A percentile compares a stretch with the other conserved stretches of the same genome.
Conservation (phyloP, 1,139 yeast species). For the Citeromyces siamensis region DNA sequence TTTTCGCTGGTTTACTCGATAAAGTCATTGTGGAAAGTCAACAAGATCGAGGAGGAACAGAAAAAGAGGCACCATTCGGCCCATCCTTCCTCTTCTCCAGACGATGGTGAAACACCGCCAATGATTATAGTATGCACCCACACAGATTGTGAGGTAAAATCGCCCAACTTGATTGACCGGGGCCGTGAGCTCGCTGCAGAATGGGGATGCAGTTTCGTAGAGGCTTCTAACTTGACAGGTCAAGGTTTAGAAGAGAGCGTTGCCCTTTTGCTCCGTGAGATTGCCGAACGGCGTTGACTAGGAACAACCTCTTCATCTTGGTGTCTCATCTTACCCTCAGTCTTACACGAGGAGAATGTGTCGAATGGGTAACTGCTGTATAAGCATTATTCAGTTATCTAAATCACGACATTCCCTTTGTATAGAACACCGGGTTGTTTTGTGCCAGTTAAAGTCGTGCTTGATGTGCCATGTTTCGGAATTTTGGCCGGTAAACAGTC, state of each 20-base stretch:
- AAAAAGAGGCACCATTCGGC: conserved; percentile 7
- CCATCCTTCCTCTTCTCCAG: background rate
- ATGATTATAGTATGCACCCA: conserved; percentile 58
- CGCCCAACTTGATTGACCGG: conserved; percentile 41
- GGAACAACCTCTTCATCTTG: conserved; percentile 4
- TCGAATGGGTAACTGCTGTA: too few species aligned
- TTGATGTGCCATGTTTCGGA: too few species aligned
- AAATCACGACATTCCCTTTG: too few species aligned
- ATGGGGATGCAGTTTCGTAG: conserved; percentile 58
- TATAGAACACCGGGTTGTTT: too few species aligned
- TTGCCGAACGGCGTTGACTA: conserved; percentile 36
- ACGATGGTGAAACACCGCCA: conserved; percentile 33
- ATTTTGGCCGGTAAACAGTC: too few species aligned
- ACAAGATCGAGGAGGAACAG: conserved; percentile 13
- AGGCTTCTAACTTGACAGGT: conserved; percentile 35
- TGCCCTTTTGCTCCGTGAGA: conserved; percentile 45
- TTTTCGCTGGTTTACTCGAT: conserved; percentile 47
- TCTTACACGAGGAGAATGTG: too few species aligned
- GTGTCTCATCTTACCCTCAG: too few species aligned
- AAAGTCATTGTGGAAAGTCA: conserved; percentile 41
- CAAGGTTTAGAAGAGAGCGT: conserved; percentile 39
- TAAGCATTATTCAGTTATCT: too few species aligned
- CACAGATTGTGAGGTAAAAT: conserved; percentile 35
- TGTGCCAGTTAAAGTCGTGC: too few species aligned
- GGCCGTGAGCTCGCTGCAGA: conserved; percentile 42